Evolutionary conservation across 176 grass and related monocot species (phyloP), one percentile per base, ranked within the genome.

Genomic region (Rhynchospora tenuis): DNA sequence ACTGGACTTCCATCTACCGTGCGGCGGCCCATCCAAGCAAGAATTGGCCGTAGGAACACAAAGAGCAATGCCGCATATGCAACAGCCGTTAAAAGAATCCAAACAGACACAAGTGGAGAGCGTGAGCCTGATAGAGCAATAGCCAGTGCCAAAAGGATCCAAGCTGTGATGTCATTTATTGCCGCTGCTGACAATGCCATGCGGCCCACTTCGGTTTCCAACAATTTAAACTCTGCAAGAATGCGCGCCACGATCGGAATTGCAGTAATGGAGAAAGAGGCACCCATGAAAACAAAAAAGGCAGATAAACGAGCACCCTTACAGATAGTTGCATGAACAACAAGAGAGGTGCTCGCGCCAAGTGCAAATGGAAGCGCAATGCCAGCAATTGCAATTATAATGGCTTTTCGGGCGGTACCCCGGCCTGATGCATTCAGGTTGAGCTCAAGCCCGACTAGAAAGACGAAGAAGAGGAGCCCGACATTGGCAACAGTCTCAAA

Each of bases 211-310:
- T 93, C 91, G 0, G 91, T 93, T 2, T 86, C 88, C 0, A 93
- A 86, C 0, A 93, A 86, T 84, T 93, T 93, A 12, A 93, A 81
- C 86, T 93, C 91, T 56, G 91, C 82, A 0, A 93, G 84, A 85
- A 93, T 93, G 1, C 91, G 86, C 0, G 91, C 91, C 2, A 93
- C 83, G 0, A 93, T 88, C 0, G 91, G 88, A 86, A 93, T 90
- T 0, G 91, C 91, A n/a, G 91, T 93, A 67, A 93, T 93, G 67
- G 91, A 93, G 74, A 93, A 86, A 23, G 91, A 88, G 9, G 90
- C 91, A 15, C 91, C 91, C 91, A 93, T 93, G 88, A 93, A 93
- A 1, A 93, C 91, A 0, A 93, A 81, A 71, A 93, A 72, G 0
- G 89, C 88, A 0, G 9, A 83, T 3, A 82, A 83, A 0, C 44